Percentiles rank a stretch among this genome's conserved stretches.
Conservation (phyloP, 1,139 yeast species). For the Hansenula lynferdii region DNA sequence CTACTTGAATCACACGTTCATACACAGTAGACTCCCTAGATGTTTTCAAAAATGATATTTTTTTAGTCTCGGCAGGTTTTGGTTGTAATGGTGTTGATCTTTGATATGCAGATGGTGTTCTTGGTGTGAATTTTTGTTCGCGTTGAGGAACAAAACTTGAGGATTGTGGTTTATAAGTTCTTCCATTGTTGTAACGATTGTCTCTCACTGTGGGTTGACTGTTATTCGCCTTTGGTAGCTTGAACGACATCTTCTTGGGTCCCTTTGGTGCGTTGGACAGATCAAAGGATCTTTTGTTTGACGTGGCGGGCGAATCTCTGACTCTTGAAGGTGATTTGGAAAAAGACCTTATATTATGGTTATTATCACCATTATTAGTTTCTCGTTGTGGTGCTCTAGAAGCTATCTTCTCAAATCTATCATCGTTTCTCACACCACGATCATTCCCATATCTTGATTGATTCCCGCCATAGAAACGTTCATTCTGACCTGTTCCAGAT, state of each 20-base stretch:
- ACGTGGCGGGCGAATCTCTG: neutral
- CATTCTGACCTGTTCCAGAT: neutral
- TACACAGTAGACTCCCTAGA: slow-evolving; percentile 19
- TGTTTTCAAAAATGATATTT: slow-evolving; percentile 16
- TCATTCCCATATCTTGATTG: neutral
- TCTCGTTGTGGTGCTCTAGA: neutral
- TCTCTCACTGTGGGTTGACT: neutral
- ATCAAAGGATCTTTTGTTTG: slow-evolving; percentile 6
- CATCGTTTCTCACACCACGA: neutral
- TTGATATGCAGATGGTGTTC: neutral
- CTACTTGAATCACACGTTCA: slow-evolving; percentile 47
- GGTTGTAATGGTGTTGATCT: neutral
- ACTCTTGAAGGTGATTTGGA: slow-evolving; percentile 1
- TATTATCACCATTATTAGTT: neutral
- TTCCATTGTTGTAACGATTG: slow-evolving; percentile 6
- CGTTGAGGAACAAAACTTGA: neutral
- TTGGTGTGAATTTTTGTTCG: neutral
- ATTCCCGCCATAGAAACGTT: neutral
- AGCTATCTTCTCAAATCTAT: neutral
- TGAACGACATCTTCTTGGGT: slow-evolving; percentile 19
- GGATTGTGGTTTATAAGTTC: slow-evolving; percentile 11
- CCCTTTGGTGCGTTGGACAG: slow-evolving; percentile 16
- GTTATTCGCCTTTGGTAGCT: slow-evolving; percentile 9
- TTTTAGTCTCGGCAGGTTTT: slow-evolving; percentile 2
- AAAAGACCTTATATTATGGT: slow-evolving; percentile 1